These are phyloP conservation scores for Pestalotiopsis sp. DNA, from an alignment of 2,329 filamentous ascomycete genomes.

Conservation along the genomic window DNA sequence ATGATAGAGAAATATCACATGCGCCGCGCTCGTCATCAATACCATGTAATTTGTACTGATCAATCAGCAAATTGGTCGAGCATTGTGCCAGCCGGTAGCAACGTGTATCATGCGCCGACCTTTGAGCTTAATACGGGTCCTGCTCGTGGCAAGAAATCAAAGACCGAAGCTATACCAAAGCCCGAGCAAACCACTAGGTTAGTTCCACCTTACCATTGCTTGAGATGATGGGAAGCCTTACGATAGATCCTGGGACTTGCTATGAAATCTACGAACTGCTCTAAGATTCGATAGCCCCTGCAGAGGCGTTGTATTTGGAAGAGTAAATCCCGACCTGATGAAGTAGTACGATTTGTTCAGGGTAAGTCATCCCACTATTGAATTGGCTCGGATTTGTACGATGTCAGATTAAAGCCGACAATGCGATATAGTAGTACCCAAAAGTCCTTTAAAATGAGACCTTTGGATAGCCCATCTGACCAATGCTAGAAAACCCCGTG, in stretches of 20 bases:
- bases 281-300: not conserved
- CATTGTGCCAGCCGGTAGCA: not conserved
- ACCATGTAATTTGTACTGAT: no score
- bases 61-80: not conserved
- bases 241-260: rapidly evolving
- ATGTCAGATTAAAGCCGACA: no score
- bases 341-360: not conserved
- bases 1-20: no score
- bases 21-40: no score
- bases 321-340: not conserved
- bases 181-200: not conserved
- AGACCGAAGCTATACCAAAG: not conserved
- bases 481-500: no score
- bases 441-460: no score
- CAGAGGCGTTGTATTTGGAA: not conserved
- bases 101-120: not conserved
- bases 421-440: no score
- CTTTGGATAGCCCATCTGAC: no score
- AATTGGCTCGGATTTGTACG: no score
- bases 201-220: not conserved
- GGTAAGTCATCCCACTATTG: no score
- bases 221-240: not conserved
- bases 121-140: not conserved
- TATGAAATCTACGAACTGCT: not conserved
- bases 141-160: not conserved